These are phyloP conservation scores for Poa annua DNA, from an alignment of 176 grass and related monocot species.

Conservation along the genomic window DNA sequence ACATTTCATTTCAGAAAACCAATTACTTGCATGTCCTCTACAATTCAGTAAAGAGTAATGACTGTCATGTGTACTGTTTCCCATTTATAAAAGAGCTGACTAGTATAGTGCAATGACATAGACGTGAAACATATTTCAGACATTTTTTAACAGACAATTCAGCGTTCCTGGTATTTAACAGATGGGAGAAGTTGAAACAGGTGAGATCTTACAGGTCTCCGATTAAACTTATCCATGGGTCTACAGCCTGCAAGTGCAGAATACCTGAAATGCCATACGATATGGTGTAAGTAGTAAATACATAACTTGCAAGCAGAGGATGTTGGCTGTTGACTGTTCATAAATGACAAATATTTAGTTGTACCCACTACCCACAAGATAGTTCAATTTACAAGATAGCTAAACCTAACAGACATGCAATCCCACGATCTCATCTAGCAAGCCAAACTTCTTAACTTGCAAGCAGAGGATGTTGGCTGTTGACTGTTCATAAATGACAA, in stretches of 20 bases:
- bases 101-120: not conserved
- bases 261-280: conserved; percentile 66
- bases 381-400: conserved; percentile 10
- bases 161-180: conserved; percentile 40
- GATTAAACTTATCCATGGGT: conserved; percentile 58
- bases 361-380: conserved; percentile 20
- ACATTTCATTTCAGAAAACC: not conserved
- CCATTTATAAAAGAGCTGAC: not conserved
- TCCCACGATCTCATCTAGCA: conserved; percentile 13
- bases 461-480: not conserved
- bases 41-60: conserved; percentile 24
- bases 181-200: not conserved
- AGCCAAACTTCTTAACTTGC: conserved; percentile 53
- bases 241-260: conserved; percentile 78
- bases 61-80: not conserved
- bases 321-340: not conserved
- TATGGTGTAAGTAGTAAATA: conserved; percentile 20
- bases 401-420: not conserved
- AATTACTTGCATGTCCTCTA: not conserved
- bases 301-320: not conserved
- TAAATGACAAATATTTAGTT: conserved; percentile 7
- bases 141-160: conserved; percentile 12
- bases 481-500: conserved; percentile 18
- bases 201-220: conserved; percentile 73
- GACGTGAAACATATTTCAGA: conserved; percentile 29